Conservation (phyloP, 441 rosid species). For the Gossypium trilobum region DNA sequence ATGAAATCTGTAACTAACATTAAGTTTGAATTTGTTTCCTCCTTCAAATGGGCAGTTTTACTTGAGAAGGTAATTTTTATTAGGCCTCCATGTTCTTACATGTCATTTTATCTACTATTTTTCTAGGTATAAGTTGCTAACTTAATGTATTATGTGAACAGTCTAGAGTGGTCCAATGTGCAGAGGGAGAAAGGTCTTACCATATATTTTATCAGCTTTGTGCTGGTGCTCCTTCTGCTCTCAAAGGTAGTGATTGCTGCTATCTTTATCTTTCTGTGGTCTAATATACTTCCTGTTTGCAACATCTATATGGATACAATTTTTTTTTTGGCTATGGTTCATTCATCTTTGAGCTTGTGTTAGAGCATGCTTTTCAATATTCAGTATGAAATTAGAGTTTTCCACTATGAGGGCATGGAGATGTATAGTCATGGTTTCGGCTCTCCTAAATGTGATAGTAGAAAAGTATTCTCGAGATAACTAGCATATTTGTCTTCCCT, state of each 20-base stretch:
- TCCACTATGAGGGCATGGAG: neutral
- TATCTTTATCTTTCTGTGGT: neutral
- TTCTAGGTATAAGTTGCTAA: constrained; percentile 12
- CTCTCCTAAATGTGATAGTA: constrained; percentile 2
- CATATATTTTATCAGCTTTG: constrained; percentile 99
- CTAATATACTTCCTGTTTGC: neutral
- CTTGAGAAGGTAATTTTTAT: constrained; percentile 75
- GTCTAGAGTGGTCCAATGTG: constrained; percentile 98
- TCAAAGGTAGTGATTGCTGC: constrained; percentile 48
- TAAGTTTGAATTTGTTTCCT: constrained; percentile 22
- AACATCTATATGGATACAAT: neutral
- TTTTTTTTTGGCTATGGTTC: neutral
- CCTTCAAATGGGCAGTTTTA: constrained; percentile 55
- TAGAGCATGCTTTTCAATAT: neutral
- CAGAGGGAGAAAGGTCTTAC: constrained; percentile 93
- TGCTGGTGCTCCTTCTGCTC: constrained; percentile 71
- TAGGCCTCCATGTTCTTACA: constrained; percentile 12
- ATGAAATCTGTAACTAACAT: constrained; percentile 25
- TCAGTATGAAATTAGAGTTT: neutral
- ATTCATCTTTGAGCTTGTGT: constrained; percentile 4
- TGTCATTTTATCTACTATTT: constrained; percentile 9
- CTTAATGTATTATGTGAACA: constrained; percentile 32
- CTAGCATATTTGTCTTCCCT: neutral
- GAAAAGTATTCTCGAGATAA: neutral
- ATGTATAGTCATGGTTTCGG: neutral